Conservation (phyloP, 768 basidiomycete genomes). For the Tricholoma flavovirens region DNA sequence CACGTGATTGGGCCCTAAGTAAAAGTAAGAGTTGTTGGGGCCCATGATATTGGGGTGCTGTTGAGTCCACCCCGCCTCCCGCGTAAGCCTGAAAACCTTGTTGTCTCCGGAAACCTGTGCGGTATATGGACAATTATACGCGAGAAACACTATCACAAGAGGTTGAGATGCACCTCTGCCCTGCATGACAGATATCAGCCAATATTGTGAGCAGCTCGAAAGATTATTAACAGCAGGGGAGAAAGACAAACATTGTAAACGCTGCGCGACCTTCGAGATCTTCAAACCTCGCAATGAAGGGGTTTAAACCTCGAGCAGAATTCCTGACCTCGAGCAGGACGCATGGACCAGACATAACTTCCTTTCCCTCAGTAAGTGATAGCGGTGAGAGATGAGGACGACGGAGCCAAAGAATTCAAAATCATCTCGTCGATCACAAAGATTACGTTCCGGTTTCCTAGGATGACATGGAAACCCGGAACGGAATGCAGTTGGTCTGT, state of each 20-base stretch:
- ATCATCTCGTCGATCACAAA: neutral
- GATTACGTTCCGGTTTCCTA: conserved; percentile 10
- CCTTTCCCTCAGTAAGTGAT: neutral
- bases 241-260: conserved; percentile 56
- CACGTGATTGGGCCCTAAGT: conserved; percentile 59
- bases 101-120: conserved; percentile 17
- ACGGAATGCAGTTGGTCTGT: conserved; percentile 29
- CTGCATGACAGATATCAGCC: neutral
- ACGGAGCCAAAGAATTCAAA: conserved; percentile 15
- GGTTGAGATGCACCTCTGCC: neutral
- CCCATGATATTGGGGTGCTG: conserved; percentile 71
- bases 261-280: conserved; percentile 60
- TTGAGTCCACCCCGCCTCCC: conserved; percentile 62
- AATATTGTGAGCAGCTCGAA: conserved; percentile 13
- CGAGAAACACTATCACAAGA: neutral
- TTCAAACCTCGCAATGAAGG: conserved; percentile 53
- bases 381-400: conserved; percentile 13
- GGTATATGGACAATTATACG: neutral
- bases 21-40: conserved; percentile 72
- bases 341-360: conserved; percentile 25
- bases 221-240: conserved; percentile 1
- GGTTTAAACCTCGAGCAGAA: conserved; percentile 30
- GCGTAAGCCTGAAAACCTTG: conserved; percentile 54
- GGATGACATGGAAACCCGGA: conserved; percentile 26
- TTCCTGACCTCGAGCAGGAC: conserved; percentile 60